These are phyloP conservation scores for Globomyces sp. DNA, from an alignment of 371 early-diverging fungal species.

Conservation along the genomic window DNA sequence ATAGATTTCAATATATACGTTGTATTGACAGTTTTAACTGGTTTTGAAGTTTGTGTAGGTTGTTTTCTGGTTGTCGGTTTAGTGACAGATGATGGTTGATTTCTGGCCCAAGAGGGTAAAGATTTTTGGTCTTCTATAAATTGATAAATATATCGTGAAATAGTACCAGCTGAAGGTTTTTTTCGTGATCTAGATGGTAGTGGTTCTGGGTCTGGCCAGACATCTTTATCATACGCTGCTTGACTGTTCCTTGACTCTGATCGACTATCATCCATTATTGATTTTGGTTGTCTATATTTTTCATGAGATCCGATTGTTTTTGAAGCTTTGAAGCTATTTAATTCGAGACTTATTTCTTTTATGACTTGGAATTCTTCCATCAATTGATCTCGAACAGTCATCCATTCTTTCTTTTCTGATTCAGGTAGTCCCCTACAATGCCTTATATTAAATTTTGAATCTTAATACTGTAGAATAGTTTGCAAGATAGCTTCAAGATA, in stretches of 20 bases:
- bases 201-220: conserved; percentile 48
- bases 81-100: conserved; percentile 16
- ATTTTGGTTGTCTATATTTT: not conserved
- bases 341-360: conserved; percentile 40
- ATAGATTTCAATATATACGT: not conserved
- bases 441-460: conserved; percentile 28
- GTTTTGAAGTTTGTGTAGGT: not conserved
- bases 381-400: conserved; percentile 30
- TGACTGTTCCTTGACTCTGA: conserved; percentile 12
- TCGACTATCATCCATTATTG: conserved; percentile 17
- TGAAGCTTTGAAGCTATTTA: conserved; percentile 44
- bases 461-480: conserved; percentile 37
- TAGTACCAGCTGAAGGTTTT: conserved; percentile 7
- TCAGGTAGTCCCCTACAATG: conserved; percentile 22
- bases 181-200: conserved; percentile 20
- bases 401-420: conserved; percentile 36
- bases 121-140: conserved; percentile 31
- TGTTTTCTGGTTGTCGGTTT: not conserved
- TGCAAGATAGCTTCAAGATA: conserved; percentile 48
- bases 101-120: conserved; percentile 43
- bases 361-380: conserved; percentile 41
- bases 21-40: conserved; percentile 1
- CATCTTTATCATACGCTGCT: conserved; percentile 37
- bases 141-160: not conserved
- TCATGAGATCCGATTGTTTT: not conserved